Conservation (phyloP, 2,329 filamentous ascomycete genomes). For the Fusarium paranaense region DNA sequence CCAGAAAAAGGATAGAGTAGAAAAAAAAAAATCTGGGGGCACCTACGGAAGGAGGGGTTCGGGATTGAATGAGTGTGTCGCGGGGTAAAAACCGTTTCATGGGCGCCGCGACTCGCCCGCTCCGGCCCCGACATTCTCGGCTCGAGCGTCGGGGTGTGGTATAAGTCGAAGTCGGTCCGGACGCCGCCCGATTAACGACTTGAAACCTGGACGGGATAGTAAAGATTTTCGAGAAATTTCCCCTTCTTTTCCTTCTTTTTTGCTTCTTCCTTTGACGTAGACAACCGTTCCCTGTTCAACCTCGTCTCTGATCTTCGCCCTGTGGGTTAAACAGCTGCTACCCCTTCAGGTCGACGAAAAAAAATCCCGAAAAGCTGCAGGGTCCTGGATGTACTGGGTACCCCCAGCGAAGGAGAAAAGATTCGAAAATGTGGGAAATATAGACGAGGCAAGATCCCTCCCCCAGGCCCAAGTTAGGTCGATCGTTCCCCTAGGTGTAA, state of each 20-base stretch:
- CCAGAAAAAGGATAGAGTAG: not conserved
- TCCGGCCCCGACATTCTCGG: slow-evolving; percentile 34
- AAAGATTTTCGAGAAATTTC: not conserved
- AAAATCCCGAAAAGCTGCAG: slow-evolving; percentile 4
- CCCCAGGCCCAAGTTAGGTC: not conserved
- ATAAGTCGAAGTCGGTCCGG: slow-evolving; percentile 10
- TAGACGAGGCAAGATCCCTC: not conserved
- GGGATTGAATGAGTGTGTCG: slow-evolving; percentile 52
- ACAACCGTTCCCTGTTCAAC: not conserved
- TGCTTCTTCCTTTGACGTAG: not conserved
- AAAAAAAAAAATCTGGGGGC: slow-evolving; percentile 20
- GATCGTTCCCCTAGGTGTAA: slow-evolving; percentile 17
- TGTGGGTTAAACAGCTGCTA: not conserved
- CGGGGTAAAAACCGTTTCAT: slow-evolving; percentile 35
- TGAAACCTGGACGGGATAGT: not conserved
- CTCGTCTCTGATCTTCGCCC: not conserved
- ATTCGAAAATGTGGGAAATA: not conserved
- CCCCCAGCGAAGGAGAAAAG: not conserved
- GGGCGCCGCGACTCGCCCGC: slow-evolving; percentile 33
- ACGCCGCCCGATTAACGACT: not conserved
- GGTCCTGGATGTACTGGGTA: not conserved
- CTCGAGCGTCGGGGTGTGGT: slow-evolving; percentile 1
- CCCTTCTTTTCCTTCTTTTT: not conserved
- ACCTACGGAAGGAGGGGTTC: slow-evolving; percentile 65
- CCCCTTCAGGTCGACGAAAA: not conserved